Evolutionary conservation across 768 basidiomycete species (phyloP), one percentile per base, ranked within the genome.

Genomic region (Psilocybe tampanensis): DNA sequence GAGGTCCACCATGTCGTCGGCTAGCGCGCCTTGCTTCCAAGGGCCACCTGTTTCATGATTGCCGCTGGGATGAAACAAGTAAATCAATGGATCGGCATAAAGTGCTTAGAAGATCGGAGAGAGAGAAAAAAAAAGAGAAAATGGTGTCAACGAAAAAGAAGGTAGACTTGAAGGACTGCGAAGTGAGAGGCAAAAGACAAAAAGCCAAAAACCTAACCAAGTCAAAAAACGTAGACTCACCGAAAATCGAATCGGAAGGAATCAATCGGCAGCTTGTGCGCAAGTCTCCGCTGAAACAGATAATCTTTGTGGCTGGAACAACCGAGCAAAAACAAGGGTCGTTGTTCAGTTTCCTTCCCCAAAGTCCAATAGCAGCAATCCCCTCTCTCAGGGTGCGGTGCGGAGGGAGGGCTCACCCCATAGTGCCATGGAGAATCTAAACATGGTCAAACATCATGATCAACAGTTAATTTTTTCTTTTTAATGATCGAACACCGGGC

Each of bases 161-260:
- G 19, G 7, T 42, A 29, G 19, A 18, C 13, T 26, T 32, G 48
- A 48, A 18, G 17, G 47, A n/a, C 13, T n/a, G n/a, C n/a, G n/a
- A n/a, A 48, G 15, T 48, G n/a, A 33, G 45, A 47, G 9, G 19
- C 15, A 44, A 41, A 13, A 36, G 24, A 47, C 32, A 19, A 39
- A 19, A 17, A 9, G 24, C 26, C 15, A 17, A 9, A 39, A 26
- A 32, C 39, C 24, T 17, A 8, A 44, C 19, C 29, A 17, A 50
- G 54, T 18, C 44, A n/a, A 43, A 66, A 43, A 66, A 39, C 6
- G 36, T 39, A 29, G 29, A n/a, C 82, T 54, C 65, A 92, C 90
- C 90, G 83, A 72, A 94, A 94, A 69, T 94, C 92, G 65, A 94
- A 92, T 29, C 91, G 82, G 68, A 94, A 92, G 2, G 90, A 92